phyloP scores from a whole-genome alignment of 148 eudicot genomes.

The Dianthus caryophyllus region DNA sequence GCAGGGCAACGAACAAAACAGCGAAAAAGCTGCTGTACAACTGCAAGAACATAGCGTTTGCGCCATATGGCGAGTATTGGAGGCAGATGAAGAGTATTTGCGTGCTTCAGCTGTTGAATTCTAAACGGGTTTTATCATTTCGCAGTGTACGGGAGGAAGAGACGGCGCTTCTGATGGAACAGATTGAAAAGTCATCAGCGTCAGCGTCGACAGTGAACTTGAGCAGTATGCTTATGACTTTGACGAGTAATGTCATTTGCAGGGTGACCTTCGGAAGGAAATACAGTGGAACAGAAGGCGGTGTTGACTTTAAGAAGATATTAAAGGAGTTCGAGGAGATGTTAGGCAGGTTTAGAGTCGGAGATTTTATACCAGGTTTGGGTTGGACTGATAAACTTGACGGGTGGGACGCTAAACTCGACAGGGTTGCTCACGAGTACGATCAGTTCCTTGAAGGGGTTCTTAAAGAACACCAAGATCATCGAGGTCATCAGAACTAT shows the following conservation, averaged over 20 bases:
- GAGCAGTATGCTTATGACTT: slow-evolving; percentile 22
- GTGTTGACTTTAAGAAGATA: slow-evolving; percentile 26
- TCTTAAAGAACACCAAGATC: slow-evolving; percentile 27
- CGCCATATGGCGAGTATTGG: slow-evolving; percentile 36
- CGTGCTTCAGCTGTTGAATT: slow-evolving; percentile 26
- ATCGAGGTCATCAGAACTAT: neutral
- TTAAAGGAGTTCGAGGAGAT: slow-evolving; percentile 32
- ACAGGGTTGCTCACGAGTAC: slow-evolving; percentile 17
- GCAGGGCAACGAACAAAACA: slow-evolving; percentile 17
- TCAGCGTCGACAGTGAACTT: slow-evolving; percentile 18
- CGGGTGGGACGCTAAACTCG: slow-evolving; percentile 32
- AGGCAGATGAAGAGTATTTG: slow-evolving; percentile 33
- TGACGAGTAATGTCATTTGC: slow-evolving; percentile 24
- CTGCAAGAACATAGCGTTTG: slow-evolving; percentile 20
- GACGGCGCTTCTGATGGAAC: slow-evolving; percentile 13
- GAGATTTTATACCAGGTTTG: slow-evolving; percentile 27
- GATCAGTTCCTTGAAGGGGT: slow-evolving; percentile 33
- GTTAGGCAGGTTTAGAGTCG: slow-evolving; percentile 33
- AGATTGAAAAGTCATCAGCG: slow-evolving; percentile 10
- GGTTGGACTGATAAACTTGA: slow-evolving; percentile 23
- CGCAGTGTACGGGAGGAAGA: slow-evolving; percentile 22
- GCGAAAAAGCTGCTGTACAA: slow-evolving; percentile 16
- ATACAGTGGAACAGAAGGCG: slow-evolving; percentile 27
- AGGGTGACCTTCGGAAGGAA: slow-evolving; percentile 33
- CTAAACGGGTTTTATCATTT: slow-evolving; percentile 23